phyloP scores from a whole-genome alignment of 305 asterid species.

The Plantago rigida region DNA sequence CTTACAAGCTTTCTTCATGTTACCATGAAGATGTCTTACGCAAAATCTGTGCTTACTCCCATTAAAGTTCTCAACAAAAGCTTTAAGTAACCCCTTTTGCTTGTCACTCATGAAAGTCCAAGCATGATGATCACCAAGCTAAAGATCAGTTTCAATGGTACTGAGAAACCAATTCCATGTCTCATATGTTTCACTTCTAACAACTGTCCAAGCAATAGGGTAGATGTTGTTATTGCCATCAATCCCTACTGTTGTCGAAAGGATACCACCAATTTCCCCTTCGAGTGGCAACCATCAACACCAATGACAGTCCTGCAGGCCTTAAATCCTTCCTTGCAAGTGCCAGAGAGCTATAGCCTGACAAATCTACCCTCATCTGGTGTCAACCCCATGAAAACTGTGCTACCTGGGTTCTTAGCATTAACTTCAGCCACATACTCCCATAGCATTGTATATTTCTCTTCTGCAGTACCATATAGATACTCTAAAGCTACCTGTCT shows the following conservation, averaged over 20 bases:
- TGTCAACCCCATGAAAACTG: background rate
- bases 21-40: constrained; percentile 12
- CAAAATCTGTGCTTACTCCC: background rate
- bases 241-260: background rate
- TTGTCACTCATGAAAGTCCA: constrained; percentile 11
- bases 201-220: background rate
- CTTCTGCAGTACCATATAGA: background rate
- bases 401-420: background rate
- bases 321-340: background rate
- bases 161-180: constrained; percentile 6
- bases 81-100: background rate
- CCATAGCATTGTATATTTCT: background rate
- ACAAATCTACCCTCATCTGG: background rate
- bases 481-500: background rate
- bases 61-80: background rate
- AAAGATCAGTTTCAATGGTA: background rate
- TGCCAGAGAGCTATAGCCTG: background rate
- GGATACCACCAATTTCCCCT: background rate
- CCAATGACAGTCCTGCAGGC: background rate
- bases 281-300: background rate
- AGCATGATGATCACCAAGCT: background rate
- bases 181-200: background rate
- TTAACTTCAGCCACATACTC: background rate
- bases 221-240: background rate
- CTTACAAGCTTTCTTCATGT: background rate